Percentiles rank a stretch among this genome's conserved stretches.
Conservation (phyloP, 495 filamentous ascomycete species). For the Margaritispora aquatica region DNA sequence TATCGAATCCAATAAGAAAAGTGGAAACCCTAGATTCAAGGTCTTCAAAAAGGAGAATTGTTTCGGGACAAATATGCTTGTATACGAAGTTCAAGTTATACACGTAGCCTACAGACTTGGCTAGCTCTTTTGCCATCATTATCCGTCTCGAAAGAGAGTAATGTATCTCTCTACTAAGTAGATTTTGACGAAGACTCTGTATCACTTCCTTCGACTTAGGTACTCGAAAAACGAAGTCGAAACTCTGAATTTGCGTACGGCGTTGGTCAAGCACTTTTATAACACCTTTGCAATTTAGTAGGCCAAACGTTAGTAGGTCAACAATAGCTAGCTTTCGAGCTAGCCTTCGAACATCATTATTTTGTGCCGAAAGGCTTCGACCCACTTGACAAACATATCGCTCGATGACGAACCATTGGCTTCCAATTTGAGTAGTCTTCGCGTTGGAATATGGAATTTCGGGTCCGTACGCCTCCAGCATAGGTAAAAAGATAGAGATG, state of each 20-base stretch:
- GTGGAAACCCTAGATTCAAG: background rate
- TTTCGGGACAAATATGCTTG: conserved; percentile 41
- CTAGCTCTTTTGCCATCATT: conserved; percentile 28
- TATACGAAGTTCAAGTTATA: conserved; percentile 38
- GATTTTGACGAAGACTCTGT: background rate
- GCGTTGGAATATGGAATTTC: too few relatives aligned
- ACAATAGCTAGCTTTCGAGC: conserved; percentile 31
- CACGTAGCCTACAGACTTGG: conserved; percentile 33
- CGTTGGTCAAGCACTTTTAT: conserved; percentile 5
- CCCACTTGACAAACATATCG: conserved; percentile 14
- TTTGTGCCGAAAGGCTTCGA: background rate
- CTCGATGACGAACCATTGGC: conserved; percentile 24
- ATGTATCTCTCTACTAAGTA: background rate
- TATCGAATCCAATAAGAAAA: conserved; percentile 22
- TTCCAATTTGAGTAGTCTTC: too few relatives aligned
- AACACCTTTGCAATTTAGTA: conserved; percentile 42
- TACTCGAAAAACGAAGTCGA: conserved; percentile 15
- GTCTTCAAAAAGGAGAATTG: conserved; percentile 28
- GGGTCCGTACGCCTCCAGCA: too few relatives aligned
- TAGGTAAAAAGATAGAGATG: too few relatives aligned
- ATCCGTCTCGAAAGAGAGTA: conserved; percentile 19
- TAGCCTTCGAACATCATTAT: conserved; percentile 32
- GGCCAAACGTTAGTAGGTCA: conserved; percentile 38
- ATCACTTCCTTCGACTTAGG: background rate
- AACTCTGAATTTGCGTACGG: background rate